Percentiles rank a stretch among this genome's conserved stretches.
Conservation (phyloP, 192 early-diverging fungal genomes). For the Coemansia biformis region DNA sequence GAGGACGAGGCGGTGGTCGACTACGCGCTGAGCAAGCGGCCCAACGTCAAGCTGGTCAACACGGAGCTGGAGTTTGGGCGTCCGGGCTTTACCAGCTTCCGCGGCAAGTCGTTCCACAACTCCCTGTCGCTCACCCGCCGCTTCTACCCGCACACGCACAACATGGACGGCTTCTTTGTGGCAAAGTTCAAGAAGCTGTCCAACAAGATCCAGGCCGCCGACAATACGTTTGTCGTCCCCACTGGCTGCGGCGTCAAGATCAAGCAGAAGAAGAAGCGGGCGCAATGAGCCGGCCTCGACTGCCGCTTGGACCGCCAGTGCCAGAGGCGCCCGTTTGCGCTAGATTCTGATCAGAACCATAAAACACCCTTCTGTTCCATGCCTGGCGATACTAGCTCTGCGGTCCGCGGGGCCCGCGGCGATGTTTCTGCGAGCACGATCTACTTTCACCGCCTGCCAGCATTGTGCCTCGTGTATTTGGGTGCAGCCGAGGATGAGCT, state of each 20-base stretch:
- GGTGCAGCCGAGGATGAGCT: constrained; percentile 69
- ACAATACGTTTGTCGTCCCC: constrained; percentile 32
- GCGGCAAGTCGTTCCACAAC: constrained; percentile 83
- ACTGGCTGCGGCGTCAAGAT: constrained; percentile 35
- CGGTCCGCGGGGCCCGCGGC: too few species aligned
- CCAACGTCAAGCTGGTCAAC: constrained; percentile 86
- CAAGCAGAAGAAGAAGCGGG: constrained; percentile 30
- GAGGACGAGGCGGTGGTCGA: constrained; percentile 97
- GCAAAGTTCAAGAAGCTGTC: constrained; percentile 94
- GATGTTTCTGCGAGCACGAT: too few species aligned
- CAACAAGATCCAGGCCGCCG: constrained; percentile 60
- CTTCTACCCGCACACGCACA: constrained; percentile 96
- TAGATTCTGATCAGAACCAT: too few species aligned
- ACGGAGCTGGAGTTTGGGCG: constrained; percentile 89
- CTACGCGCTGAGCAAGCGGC: constrained; percentile 90
- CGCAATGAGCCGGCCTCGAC: background rate
- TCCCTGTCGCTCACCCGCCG: constrained; percentile 76
- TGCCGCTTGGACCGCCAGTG: too few species aligned
- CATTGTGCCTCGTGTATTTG: too few species aligned
- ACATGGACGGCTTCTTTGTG: constrained; percentile 99
- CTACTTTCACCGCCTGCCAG: too few species aligned
- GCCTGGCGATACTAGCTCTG: too few species aligned
- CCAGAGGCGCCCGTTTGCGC: too few species aligned
- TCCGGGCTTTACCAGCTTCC: constrained; percentile 86
- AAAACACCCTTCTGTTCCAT: too few species aligned